Conservation (phyloP, 345 rosid genomes). For the Heritiera fomes region DNA sequence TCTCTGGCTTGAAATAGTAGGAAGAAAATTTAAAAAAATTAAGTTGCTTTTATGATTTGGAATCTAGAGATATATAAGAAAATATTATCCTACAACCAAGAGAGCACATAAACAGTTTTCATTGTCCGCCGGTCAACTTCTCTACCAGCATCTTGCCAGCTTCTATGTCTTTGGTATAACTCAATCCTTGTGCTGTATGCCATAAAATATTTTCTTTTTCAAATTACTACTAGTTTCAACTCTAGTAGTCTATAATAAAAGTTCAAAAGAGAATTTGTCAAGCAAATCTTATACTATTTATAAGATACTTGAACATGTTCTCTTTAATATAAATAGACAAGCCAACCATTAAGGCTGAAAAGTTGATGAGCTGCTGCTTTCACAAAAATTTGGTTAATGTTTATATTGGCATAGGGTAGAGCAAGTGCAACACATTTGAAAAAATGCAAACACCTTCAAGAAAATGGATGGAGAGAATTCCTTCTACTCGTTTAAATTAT, state of each 20-base stretch:
- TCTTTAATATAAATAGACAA: not conserved
- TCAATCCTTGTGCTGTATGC: not conserved
- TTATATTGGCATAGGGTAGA: not conserved
- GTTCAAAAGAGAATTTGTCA: not conserved
- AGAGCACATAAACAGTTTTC: not conserved
- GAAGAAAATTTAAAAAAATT: not conserved
- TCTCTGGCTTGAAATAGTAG: not conserved
- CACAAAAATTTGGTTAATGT: not conserved
- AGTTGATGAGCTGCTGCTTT: not conserved
- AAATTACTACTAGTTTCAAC: not conserved
- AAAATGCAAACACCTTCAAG: not conserved
- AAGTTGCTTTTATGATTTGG: not conserved
- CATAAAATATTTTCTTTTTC: not conserved
- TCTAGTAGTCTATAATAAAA: not conserved
- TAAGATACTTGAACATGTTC: not conserved
- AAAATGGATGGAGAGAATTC: not conserved
- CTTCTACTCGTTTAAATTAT: not conserved
- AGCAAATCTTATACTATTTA: not conserved
- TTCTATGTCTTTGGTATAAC: not conserved
- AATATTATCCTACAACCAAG: conserved; percentile 12
- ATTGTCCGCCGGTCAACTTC: not conserved
- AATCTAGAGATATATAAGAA: not conserved
- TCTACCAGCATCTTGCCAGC: not conserved
- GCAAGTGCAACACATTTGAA: not conserved
- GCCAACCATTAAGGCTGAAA: not conserved